Base-by-base conservation (phyloP, 2,329 filamentous ascomycete genomes). In the Drechmeria coniospora region DNA sequence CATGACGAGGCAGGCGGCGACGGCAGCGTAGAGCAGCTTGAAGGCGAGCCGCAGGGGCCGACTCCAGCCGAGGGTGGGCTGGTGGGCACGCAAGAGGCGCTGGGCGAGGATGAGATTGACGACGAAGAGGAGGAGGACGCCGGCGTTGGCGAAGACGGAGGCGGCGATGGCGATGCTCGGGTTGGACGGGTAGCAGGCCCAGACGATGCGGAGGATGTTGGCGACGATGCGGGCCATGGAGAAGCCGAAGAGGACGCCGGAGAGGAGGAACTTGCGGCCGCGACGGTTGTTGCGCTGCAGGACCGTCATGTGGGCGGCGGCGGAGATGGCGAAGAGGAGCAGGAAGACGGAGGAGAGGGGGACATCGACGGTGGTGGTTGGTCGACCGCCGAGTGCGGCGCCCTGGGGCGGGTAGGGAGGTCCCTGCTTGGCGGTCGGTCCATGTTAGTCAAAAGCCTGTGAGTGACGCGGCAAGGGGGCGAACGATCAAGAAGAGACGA, bases 51-150 rank as follows among this genome's bases (percentile, higher is more conserved):
- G 59, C 15, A 70, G 57, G 2, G 52, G 40, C 15, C 53, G 59
- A 35, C 68, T 63, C 80, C 81, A 87, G 32, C 80, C 82, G 18
- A 82, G 46, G 2, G 49, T 45, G 0, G 81, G 80, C 43, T 86
- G 79, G 25, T 71, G 68, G 4, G 78, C 77, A 29, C 83, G 68
- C 12, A 90, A 51, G 15, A 92, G 63, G 25, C 83, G 73, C 51
- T 83, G 79, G 0, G 75, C 55, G 45, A 86, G 80, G 42, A 90
- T 56, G 23, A 92, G 54, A 53, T 92, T 90, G 51, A 83, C 57
- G 41, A 87, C 54, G 50, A 80, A 87, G 15, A 92, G 57, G 6
- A 92, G 51, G 19, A 92, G 47, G 11, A 84, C 72, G 23, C 81
- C 82, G 0, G 78, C 74, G 24, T 74, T 69, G 32, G 81, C 68